Conservation (phyloP, 2,329 filamentous ascomycete genomes). For the Talaromyces sp. region DNA sequence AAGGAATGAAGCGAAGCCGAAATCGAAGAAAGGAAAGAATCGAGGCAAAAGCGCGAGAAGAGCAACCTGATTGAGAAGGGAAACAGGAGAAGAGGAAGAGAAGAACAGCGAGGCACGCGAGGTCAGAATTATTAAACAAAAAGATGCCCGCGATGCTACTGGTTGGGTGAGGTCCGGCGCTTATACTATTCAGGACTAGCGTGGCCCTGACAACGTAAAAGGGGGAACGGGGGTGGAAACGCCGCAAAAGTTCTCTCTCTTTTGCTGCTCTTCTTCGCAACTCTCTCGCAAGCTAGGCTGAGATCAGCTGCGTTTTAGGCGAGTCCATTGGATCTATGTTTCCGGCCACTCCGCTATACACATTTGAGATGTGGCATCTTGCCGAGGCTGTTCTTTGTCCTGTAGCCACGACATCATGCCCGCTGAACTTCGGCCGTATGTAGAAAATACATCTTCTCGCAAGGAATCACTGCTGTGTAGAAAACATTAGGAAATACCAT, state of each 20-base stretch:
- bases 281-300: conserved; percentile 7
- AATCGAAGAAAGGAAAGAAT: conserved; percentile 8
- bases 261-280: conserved; percentile 7
- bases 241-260: background rate
- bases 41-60: conserved; percentile 10
- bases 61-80: conserved; percentile 22
- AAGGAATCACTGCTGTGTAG: background rate
- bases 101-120: conserved; percentile 41
- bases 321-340: background rate
- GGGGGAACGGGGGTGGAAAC: conserved; percentile 5
- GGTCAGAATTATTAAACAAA: conserved; percentile 2
- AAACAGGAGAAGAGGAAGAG: conserved; percentile 23
- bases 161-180: background rate
- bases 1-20: background rate
- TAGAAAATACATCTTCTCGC: background rate
- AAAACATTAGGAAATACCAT: background rate
- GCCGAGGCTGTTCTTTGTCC: background rate
- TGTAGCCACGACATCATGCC: too few species aligned
- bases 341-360: background rate
- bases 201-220: conserved; percentile 1
- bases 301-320: background rate
- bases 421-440: too few species aligned
- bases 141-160: conserved; percentile 1
- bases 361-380: background rate
- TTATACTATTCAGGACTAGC: conserved; percentile 1